These are phyloP conservation scores for Lasiosphaeria miniovina DNA, from an alignment of 495 filamentous ascomycete genomes.

Conservation along the genomic window DNA sequence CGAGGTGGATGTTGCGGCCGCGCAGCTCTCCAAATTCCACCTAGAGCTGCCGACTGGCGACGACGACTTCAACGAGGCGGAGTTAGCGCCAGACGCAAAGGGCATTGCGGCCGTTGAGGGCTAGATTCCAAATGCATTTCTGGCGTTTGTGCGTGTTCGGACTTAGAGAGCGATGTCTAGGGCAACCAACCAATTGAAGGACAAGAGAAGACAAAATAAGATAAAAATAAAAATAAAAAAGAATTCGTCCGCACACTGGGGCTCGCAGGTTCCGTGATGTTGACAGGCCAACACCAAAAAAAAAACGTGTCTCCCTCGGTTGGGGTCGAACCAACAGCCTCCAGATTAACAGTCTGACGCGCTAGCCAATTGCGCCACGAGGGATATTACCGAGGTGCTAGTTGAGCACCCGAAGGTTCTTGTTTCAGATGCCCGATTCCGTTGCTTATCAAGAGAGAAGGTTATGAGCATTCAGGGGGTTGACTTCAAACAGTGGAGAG, in stretches of 20 bases:
- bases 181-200: background rate
- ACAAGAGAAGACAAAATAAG: no score
- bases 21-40: conserved; percentile 32
- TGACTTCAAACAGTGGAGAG: no score
- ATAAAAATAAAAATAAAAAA: background rate
- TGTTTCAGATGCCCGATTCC: background rate
- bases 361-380: conserved; percentile 21
- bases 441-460: conserved; percentile 1
- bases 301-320: conserved; percentile 8
- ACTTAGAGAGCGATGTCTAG: background rate
- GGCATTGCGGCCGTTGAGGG: conserved; percentile 35
- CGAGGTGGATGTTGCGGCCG: conserved; percentile 33
- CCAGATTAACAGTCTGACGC: conserved; percentile 12
- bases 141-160: background rate
- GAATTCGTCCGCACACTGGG: background rate
- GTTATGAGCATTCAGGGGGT: no score
- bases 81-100: conserved; percentile 35
- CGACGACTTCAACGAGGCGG: conserved; percentile 40
- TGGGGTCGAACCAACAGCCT: conserved; percentile 9
- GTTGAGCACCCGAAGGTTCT: background rate
- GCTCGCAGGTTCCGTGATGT: background rate
- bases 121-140: conserved; percentile 1
- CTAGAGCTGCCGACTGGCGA: conserved; percentile 40
- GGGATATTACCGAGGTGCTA: background rate
- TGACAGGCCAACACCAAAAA: background rate